Conservation (phyloP, 805 yeast genomes). For the Yamadazyma scolyti region DNA sequence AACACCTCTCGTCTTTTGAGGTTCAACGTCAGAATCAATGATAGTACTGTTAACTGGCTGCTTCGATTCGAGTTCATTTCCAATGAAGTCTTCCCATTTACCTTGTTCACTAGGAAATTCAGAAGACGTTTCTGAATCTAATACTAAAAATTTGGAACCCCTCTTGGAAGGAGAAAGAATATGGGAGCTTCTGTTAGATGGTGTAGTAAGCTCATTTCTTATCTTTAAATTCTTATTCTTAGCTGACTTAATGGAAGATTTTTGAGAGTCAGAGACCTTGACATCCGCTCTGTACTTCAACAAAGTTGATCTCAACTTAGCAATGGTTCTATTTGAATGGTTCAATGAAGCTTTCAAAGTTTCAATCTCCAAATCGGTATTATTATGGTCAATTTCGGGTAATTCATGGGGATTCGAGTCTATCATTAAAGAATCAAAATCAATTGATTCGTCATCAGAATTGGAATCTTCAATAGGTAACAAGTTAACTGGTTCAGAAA, state of each 20-base stretch:
- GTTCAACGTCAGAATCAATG: slow-evolving; percentile 13
- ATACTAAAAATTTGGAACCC: slow-evolving; percentile 27
- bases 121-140: slow-evolving; percentile 14
- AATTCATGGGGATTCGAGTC: slow-evolving; percentile 23
- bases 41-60: slow-evolving; percentile 15
- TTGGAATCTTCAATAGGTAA: slow-evolving; percentile 4
- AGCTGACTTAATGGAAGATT: slow-evolving; percentile 9
- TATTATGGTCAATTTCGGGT: slow-evolving; percentile 31
- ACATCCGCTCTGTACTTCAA: slow-evolving; percentile 34
- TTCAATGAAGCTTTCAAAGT: slow-evolving; percentile 60
- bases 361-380: slow-evolving; percentile 56
- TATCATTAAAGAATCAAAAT: slow-evolving; percentile 29
- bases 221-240: slow-evolving; percentile 12
- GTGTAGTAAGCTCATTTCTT: slow-evolving; percentile 7
- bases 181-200: slow-evolving; percentile 20
- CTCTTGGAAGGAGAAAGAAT: slow-evolving; percentile 33
- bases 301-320: slow-evolving; percentile 52
- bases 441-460: slow-evolving; percentile 29
- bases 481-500: not conserved
- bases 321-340: slow-evolving; percentile 60
- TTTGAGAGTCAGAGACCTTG: slow-evolving; percentile 20
- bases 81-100: slow-evolving; percentile 40
- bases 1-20: slow-evolving; percentile 11
- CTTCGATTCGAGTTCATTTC: slow-evolving; percentile 21
- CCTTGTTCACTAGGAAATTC: slow-evolving; percentile 17